Percentiles rank a stretch among this genome's conserved stretches.
These are phyloP conservation scores for Nemania sp. DNA, from an alignment of 2,329 filamentous ascomycete species.

Conservation along the genomic window DNA sequence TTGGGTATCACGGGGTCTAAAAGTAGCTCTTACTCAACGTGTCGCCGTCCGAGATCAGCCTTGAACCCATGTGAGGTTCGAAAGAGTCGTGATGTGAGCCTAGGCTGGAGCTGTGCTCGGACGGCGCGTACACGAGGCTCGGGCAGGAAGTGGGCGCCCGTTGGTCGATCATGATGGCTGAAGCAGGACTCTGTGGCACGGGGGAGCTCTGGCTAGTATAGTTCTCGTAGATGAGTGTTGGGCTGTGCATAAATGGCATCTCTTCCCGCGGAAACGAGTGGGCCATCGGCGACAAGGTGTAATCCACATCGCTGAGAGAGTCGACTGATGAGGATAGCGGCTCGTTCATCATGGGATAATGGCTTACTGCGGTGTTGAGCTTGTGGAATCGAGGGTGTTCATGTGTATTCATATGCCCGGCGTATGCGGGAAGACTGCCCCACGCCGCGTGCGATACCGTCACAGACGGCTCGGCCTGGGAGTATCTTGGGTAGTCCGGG, in stretches of 20 bases:
- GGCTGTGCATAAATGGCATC: slow-evolving; percentile 59
- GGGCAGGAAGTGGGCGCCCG: slow-evolving; percentile 64
- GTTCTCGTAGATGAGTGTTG: slow-evolving; percentile 61
- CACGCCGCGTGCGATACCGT: slow-evolving; percentile 50
- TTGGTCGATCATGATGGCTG: slow-evolving; percentile 60
- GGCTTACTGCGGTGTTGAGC: slow-evolving; percentile 44
- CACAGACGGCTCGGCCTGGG: slow-evolving; percentile 50
- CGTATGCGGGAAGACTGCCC: slow-evolving; percentile 52
- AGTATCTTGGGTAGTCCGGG: slow-evolving; percentile 58
- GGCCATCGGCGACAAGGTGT: slow-evolving; percentile 58
- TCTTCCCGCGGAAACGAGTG: slow-evolving; percentile 61
- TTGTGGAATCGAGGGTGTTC: slow-evolving; percentile 52
- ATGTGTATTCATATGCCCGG: slow-evolving; percentile 44
- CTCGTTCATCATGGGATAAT: slow-evolving; percentile 53
- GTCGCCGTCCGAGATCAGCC: slow-evolving; percentile 60
- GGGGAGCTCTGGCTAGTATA: slow-evolving; percentile 58
- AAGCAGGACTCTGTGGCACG: slow-evolving; percentile 59
- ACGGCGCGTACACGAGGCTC: slow-evolving; percentile 64
- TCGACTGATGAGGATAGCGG: slow-evolving; percentile 60
- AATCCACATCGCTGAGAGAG: slow-evolving; percentile 65
- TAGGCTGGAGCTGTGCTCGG: slow-evolving; percentile 64
- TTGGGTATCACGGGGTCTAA: slow-evolving; percentile 29
- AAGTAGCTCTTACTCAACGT: slow-evolving; percentile 56
- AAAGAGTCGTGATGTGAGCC: slow-evolving; percentile 63
- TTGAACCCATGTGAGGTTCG: slow-evolving; percentile 58